Conservation (phyloP, 208 protist species). For the Leishmania aethiopica region DNA sequence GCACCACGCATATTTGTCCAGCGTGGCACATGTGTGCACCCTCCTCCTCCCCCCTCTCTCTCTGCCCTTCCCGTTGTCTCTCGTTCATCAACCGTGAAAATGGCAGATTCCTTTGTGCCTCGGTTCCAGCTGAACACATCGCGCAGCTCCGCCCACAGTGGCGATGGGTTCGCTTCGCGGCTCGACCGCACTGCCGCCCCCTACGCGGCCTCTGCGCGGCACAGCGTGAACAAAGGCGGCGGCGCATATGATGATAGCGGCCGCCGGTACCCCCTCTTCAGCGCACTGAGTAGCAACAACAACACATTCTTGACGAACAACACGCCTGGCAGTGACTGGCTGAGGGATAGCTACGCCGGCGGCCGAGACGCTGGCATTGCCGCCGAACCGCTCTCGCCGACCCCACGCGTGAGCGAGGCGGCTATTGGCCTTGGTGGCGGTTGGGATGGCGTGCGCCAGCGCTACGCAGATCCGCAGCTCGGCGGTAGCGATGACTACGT, state of each 20-base stretch:
- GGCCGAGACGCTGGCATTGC: neutral
- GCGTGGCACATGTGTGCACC: neutral
- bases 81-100: neutral
- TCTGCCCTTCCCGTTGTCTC: neutral
- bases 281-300: constrained; percentile 19
- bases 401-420: constrained; percentile 8
- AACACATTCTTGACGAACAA: constrained; percentile 31
- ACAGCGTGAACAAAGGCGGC: neutral
- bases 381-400: constrained; percentile 19
- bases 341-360: constrained; percentile 4
- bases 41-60: constrained; percentile 6
- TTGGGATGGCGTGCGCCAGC: neutral
- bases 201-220: neutral
- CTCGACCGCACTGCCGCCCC: constrained; percentile 22
- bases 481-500: neutral
- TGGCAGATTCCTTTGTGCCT: constrained; percentile 22
- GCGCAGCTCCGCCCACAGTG: constrained; percentile 3
- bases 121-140: constrained; percentile 22
- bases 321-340: constrained; percentile 22
- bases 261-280: neutral
- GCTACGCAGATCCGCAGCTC: constrained; percentile 1
- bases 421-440: neutral
- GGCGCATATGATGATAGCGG: neutral
- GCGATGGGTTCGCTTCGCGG: neutral
- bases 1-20: neutral